phyloP scores from a whole-genome alignment of 2,329 filamentous ascomycete genomes.

The Ascochyta pisi region DNA sequence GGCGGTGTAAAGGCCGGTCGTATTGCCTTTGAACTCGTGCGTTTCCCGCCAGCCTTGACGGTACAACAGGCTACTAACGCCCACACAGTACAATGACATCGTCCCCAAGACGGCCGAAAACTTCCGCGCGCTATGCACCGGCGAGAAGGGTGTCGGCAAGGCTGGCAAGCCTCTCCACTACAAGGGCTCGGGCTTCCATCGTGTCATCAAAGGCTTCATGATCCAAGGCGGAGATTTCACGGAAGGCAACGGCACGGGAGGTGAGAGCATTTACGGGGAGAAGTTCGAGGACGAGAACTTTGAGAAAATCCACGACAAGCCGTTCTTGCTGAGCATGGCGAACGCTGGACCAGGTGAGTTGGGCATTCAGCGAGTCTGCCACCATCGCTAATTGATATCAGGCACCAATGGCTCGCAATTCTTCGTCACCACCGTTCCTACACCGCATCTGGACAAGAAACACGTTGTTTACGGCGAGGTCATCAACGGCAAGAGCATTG shows the following conservation, averaged over 20 bases:
- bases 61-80: constrained; percentile 2
- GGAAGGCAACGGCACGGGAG: constrained; percentile 89
- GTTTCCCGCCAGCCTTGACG: constrained; percentile 33
- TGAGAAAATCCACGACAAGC: constrained; percentile 85
- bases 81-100: constrained; percentile 53
- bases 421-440: constrained; percentile 96
- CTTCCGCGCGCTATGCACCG: constrained; percentile 92
- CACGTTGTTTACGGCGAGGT: constrained; percentile 98
- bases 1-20: constrained; percentile 76
- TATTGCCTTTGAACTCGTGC: constrained; percentile 82
- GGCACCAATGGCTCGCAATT: constrained; percentile 97
- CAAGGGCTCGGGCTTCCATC: constrained; percentile 92
- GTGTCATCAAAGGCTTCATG: constrained; percentile 99
- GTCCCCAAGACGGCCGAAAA: constrained; percentile 97
- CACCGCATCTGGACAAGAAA: constrained; percentile 92
- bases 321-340: constrained; percentile 96
- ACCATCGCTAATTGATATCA: constrained; percentile 43
- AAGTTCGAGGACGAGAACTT: constrained; percentile 99
- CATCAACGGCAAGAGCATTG: constrained; percentile 86
- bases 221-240: constrained; percentile 98
- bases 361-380: too few relatives aligned
- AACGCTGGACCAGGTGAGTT: constrained; percentile 86
- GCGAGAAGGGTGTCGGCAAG: constrained; percentile 87
- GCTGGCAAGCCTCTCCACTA: constrained; percentile 86
- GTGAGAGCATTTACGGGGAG: constrained; percentile 95